These are phyloP conservation scores for Nicotiana undulata DNA, from an alignment of 257 asterid genomes.

Conservation along the genomic window DNA sequence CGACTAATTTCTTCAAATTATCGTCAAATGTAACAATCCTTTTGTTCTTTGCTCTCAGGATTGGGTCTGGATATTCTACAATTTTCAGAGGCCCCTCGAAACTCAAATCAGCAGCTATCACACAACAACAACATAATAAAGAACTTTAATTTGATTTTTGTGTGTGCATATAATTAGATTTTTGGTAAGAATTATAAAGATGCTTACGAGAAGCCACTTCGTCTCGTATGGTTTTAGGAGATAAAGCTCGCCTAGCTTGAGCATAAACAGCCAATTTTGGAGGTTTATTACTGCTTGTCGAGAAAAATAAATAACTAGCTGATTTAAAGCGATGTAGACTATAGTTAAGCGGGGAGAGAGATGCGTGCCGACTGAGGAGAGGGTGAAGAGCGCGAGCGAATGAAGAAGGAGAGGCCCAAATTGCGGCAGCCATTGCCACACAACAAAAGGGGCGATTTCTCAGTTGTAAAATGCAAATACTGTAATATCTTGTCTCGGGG, in stretches of 20 bases:
- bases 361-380: slow-evolving; percentile 17
- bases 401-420: slow-evolving; percentile 28
- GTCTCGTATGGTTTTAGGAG: slow-evolving; percentile 33
- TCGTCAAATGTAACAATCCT: slow-evolving; percentile 50
- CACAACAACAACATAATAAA: slow-evolving; percentile 7
- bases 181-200: not conserved
- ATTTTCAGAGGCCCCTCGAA: slow-evolving; percentile 52
- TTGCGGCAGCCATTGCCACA: slow-evolving; percentile 42
- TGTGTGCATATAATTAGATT: not conserved
- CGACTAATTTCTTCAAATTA: slow-evolving; percentile 64
- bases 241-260: slow-evolving; percentile 54
- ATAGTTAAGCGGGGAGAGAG: not conserved
- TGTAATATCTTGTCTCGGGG: not conserved
- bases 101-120: slow-evolving; percentile 63
- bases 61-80: slow-evolving; percentile 78
- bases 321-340: slow-evolving; percentile 16
- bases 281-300: slow-evolving; percentile 14
- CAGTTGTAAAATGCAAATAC: not conserved
- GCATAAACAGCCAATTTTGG: slow-evolving; percentile 23
- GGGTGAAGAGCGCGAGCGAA: slow-evolving; percentile 24
- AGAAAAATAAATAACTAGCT: not conserved
- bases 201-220: slow-evolving; percentile 56
- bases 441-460: not conserved
- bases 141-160: not conserved
- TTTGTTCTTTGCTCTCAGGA: slow-evolving; percentile 76